A percentile compares a stretch with the other conserved stretches of the same genome.
These are phyloP conservation scores for Hansenula sp. DNA, from an alignment of 1,139 yeast species.

Conservation along the genomic window DNA sequence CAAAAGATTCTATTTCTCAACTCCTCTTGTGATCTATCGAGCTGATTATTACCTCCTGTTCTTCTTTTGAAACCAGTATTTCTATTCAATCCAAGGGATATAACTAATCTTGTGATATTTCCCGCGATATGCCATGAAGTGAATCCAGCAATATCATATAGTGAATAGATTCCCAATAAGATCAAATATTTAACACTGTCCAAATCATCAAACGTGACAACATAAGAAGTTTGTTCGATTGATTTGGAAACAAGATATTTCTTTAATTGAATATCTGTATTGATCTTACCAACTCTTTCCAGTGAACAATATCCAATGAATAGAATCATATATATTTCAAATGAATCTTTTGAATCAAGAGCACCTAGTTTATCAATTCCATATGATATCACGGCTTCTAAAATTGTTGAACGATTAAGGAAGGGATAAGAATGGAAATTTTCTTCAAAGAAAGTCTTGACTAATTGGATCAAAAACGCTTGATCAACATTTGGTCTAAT, in stretches of 20 bases:
- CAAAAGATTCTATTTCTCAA: constrained; percentile 43
- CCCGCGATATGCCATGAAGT: constrained; percentile 49
- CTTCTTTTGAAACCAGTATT: constrained; percentile 27
- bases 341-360: constrained; percentile 25
- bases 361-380: constrained; percentile 20
- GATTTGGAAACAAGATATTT: constrained; percentile 34
- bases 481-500: neutral
- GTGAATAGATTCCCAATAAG: constrained; percentile 41
- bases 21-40: constrained; percentile 22
- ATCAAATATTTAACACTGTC: constrained; percentile 36
- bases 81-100: constrained; percentile 41
- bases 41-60: constrained; percentile 13
- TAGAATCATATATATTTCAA: constrained; percentile 45
- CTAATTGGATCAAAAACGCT: neutral
- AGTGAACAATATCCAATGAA: constrained; percentile 46
- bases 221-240: constrained; percentile 30
- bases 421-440: constrained; percentile 15
- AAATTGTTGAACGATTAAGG: constrained; percentile 23
- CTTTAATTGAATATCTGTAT: constrained; percentile 30
- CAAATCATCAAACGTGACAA: constrained; percentile 32
- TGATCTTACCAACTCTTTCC: constrained; percentile 35
- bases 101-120: constrained; percentile 35
- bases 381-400: constrained; percentile 25
- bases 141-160: constrained; percentile 39
- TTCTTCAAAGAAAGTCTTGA: neutral